phyloP scores from a whole-genome alignment of 225 moss, liverwort and hornwort species.

The Pseudoscleropodium purum region DNA sequence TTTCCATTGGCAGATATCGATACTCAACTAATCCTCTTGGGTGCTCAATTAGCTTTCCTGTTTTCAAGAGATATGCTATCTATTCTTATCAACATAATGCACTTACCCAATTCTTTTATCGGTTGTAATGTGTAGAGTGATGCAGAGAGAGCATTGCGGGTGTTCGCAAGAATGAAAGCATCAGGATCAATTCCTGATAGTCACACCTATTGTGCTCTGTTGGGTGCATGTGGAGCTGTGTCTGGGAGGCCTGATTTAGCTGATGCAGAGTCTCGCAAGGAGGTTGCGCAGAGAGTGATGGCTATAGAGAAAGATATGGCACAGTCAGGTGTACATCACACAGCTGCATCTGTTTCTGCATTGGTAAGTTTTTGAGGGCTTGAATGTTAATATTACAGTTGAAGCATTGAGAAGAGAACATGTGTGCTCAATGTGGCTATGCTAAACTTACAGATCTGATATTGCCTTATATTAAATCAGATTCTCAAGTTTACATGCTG shows the following conservation, averaged over 20 bases:
- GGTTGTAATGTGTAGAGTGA: slow-evolving; percentile 58
- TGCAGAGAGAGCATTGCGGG: slow-evolving; percentile 65
- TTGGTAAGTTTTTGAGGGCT: slow-evolving; percentile 48
- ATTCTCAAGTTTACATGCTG: neutral
- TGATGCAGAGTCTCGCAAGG: slow-evolving; percentile 66
- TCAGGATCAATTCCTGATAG: slow-evolving; percentile 54
- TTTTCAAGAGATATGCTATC: neutral
- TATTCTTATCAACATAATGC: neutral
- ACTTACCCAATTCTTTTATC: neutral
- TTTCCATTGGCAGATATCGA: neutral
- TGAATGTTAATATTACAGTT: neutral
- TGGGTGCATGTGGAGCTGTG: slow-evolving; percentile 58
- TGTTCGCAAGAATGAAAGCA: slow-evolving; percentile 87
- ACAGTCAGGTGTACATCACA: slow-evolving; percentile 62
- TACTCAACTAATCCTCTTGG: neutral
- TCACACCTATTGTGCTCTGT: slow-evolving; percentile 73
- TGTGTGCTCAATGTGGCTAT: neutral
- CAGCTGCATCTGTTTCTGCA: slow-evolving; percentile 67
- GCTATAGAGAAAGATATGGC: slow-evolving; percentile 97
- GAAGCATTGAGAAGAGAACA: neutral
- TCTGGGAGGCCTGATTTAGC: slow-evolving; percentile 52
- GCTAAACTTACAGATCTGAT: neutral
- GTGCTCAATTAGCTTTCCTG: neutral
- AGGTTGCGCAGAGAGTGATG: slow-evolving; percentile 70
- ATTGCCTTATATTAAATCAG: neutral